Evolutionary conservation across 192 early-diverging fungal species (phyloP).

Genomic region (Rhizophlyctis rosea): DNA sequence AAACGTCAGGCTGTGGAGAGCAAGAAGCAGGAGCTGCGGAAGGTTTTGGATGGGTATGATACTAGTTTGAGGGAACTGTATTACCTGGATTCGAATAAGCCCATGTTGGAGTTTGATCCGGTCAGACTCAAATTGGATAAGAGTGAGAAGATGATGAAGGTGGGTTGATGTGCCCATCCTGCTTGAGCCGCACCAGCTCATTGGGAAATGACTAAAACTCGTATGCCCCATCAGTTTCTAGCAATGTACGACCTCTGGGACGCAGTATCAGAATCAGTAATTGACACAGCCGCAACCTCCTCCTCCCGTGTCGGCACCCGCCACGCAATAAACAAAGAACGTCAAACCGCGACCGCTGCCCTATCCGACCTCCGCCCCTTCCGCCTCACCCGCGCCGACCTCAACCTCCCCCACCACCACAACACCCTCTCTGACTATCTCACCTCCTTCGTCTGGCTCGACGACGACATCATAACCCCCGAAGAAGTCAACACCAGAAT

Average conservation of each 20-base stretch:
- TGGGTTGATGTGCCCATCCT: slow-evolving; percentile 25
- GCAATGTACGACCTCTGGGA: neutral
- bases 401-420: no score
- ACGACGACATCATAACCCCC: slow-evolving; percentile 60
- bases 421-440: slow-evolving; percentile 25
- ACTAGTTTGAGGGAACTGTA: slow-evolving; percentile 54
- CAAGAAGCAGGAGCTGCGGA: slow-evolving; percentile 43
- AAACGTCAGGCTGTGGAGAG: slow-evolving; percentile 21
- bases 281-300: neutral
- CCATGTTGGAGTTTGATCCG: slow-evolving; percentile 51
- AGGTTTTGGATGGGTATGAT: slow-evolving; percentile 52
- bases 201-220: no score
- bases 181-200: slow-evolving; percentile 8
- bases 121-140: slow-evolving; percentile 47
- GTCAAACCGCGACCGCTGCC: neutral
- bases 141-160: slow-evolving; percentile 53
- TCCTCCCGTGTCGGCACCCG: no score
- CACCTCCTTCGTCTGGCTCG: slow-evolving; percentile 52
- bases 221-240: neutral
- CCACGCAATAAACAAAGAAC: no score
- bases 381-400: slow-evolving; percentile 48
- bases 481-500: slow-evolving; percentile 39
- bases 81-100: slow-evolving; percentile 52
- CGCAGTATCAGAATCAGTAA: neutral
- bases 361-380: slow-evolving; percentile 12